These are phyloP conservation scores for Populus tremula DNA, from an alignment of 345 rosid species.

Conservation along the genomic window DNA sequence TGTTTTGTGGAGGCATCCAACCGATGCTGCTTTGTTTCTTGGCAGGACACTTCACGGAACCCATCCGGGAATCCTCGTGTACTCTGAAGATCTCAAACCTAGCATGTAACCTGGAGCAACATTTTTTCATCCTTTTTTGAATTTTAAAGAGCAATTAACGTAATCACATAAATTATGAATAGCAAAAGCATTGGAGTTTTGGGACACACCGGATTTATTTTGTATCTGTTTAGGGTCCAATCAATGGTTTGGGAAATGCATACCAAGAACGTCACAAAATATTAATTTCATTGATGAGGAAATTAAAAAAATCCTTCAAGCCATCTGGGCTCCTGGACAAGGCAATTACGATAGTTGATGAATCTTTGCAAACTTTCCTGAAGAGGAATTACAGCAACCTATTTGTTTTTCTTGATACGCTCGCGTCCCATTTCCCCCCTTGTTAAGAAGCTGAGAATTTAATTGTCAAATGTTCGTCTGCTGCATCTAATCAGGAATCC, in stretches of 20 bases:
- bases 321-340: not conserved
- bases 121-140: too few species aligned
- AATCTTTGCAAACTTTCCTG: not conserved
- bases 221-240: not conserved
- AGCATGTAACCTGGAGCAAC: conserved; percentile 21
- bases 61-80: conserved; percentile 52
- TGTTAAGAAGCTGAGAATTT: not conserved
- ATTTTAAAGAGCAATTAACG: too few species aligned
- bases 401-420: not conserved
- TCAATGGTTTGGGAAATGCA: not conserved
- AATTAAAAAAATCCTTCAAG: not conserved
- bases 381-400: not conserved
- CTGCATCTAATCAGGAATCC: not conserved
- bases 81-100: conserved; percentile 42
- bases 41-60: conserved; percentile 65
- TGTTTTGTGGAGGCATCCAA: not conserved
- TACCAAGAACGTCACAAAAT: too few species aligned
- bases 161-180: not conserved
- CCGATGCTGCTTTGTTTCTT: not conserved
- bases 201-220: not conserved
- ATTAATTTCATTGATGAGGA: not conserved
- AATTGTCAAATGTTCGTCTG: not conserved
- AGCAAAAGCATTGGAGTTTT: not conserved
- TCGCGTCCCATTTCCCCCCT: not conserved
- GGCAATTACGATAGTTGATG: not conserved